Conservation (phyloP, 2,329 filamentous ascomycete species). For the Acrocalymma vagum region DNA sequence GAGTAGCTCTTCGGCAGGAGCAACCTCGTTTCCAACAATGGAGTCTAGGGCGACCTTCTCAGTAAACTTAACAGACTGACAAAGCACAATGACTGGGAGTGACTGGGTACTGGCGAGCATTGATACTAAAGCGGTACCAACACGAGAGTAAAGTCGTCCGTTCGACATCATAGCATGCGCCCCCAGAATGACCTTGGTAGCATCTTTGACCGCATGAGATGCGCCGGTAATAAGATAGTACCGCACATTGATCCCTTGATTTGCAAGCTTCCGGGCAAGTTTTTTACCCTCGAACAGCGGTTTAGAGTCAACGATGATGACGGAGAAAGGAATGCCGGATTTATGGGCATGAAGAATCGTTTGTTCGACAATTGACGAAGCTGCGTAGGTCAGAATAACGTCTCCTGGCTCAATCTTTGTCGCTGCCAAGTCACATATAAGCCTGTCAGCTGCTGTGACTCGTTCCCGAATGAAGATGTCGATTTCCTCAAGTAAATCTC, state of each 20-base stretch:
- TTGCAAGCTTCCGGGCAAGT: constrained; percentile 74
- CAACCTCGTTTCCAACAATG: constrained; percentile 93
- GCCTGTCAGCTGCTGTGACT: constrained; percentile 84
- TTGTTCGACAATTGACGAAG: constrained; percentile 85
- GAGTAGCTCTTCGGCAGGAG: constrained; percentile 73
- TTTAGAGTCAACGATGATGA: constrained; percentile 83
- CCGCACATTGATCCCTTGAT: constrained; percentile 76
- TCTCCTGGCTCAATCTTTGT: constrained; percentile 81
- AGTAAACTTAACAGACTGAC: constrained; percentile 95
- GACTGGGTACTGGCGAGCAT: constrained; percentile 80
- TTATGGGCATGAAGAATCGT: constrained; percentile 77
- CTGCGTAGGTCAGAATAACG: constrained; percentile 85
- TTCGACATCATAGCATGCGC: constrained; percentile 95
- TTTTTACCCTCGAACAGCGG: constrained; percentile 75
- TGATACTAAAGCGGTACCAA: constrained; percentile 87
- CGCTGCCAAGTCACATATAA: constrained; percentile 80
- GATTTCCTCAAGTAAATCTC: constrained; percentile 78
- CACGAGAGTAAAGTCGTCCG: constrained; percentile 85
- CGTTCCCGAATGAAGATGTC: constrained; percentile 91
- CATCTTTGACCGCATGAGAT: constrained; percentile 74
- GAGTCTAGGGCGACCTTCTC: constrained; percentile 89
- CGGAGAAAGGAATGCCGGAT: constrained; percentile 77
- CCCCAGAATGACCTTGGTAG: constrained; percentile 80
- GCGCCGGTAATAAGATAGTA: constrained; percentile 85
- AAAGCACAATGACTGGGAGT: constrained; percentile 86